Evolutionary conservation across 2,329 filamentous ascomycete genomes (phyloP).

Genomic region (Fusarium pseudoanthophilum): DNA sequence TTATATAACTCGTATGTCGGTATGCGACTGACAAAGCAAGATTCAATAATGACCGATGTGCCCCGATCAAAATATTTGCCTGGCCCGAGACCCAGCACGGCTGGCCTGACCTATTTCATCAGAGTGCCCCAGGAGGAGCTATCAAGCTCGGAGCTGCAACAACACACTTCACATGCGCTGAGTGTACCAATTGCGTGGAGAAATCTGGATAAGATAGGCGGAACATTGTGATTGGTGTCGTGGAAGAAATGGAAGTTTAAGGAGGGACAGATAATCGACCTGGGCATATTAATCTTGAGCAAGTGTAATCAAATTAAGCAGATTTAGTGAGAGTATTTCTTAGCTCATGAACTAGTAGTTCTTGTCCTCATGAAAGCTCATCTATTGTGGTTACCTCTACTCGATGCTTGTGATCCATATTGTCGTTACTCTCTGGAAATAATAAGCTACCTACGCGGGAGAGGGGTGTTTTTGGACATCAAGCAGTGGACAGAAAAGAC

Average conservation of each 20-base stretch:
- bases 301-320: neutral
- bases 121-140: constrained; percentile 11
- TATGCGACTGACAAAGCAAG: constrained; percentile 11
- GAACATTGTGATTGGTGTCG: neutral
- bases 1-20: neutral
- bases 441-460: no score
- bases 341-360: constrained; percentile 4
- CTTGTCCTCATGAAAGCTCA: neutral
- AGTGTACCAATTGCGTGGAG: constrained; percentile 39
- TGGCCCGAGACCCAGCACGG: constrained; percentile 42
- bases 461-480: no score
- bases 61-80: constrained; percentile 35
- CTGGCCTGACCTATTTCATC: constrained; percentile 37
- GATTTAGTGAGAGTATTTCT: neutral
- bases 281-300: neutral
- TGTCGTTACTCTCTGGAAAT: neutral
- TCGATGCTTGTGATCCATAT: neutral
- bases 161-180: constrained; percentile 44
- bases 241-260: neutral
- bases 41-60: constrained; percentile 25
- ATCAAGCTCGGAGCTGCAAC: constrained; percentile 29
- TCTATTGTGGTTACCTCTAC: neutral
- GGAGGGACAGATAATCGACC: neutral
- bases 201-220: neutral
- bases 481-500: no score